These are phyloP conservation scores for Metarhizium brunneum DNA, from an alignment of 2,329 filamentous ascomycete genomes.

Conservation along the genomic window DNA sequence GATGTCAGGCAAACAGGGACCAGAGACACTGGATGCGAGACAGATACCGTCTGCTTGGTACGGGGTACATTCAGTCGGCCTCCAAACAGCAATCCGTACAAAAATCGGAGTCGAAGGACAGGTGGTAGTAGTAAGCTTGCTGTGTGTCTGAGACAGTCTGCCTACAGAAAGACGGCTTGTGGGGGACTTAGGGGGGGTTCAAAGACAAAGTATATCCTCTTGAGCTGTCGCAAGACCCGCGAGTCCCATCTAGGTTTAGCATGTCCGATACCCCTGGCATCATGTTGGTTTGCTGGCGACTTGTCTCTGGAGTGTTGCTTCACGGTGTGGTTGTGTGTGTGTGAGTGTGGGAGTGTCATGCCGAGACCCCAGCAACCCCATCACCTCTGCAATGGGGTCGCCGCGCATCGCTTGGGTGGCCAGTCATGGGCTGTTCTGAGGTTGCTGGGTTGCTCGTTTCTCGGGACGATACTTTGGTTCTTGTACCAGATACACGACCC, in stretches of 20 bases:
- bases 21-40: too few relatives aligned
- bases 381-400: slow-evolving; percentile 3
- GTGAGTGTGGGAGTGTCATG: not conserved
- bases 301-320: not conserved
- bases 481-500: not conserved
- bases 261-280: slow-evolving; percentile 11
- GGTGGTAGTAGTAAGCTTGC: not conserved
- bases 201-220: too few relatives aligned
- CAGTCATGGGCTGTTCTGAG: not conserved
- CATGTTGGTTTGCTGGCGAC: not conserved
- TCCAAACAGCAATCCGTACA: too few relatives aligned
- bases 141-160: not conserved
- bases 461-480: not conserved
- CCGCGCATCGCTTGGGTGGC: slow-evolving; percentile 9
- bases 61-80: not conserved
- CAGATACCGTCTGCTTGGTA: not conserved
- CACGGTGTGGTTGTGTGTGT: not conserved
- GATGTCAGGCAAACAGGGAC: not conserved
- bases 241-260: slow-evolving; percentile 7
- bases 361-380: not conserved
- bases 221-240: too few relatives aligned
- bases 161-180: not conserved
- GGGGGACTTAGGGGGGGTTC: not conserved
- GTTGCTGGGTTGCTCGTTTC: slow-evolving; percentile 5
- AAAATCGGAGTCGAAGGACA: not conserved